Conservation (phyloP, 495 filamentous ascomycete genomes). For the Tetracladium marchalianum region DNA sequence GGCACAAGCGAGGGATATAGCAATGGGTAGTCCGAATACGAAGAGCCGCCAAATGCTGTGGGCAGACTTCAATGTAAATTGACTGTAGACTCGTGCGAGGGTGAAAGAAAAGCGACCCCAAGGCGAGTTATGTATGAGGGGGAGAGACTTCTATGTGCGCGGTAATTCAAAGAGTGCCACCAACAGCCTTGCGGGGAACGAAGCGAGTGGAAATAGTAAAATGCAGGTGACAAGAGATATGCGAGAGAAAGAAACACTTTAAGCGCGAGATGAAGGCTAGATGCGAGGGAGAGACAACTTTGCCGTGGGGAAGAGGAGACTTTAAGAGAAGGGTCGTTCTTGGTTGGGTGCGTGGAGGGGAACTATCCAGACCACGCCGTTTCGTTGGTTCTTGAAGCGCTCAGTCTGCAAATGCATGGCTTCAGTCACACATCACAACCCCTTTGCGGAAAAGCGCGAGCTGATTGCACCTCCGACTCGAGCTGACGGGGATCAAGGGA, state of each 20-base stretch:
- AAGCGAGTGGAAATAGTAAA: conserved; percentile 19
- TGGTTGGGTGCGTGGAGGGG: background rate
- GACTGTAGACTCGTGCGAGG: no score
- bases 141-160: no score
- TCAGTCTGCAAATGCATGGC: background rate
- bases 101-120: no score
- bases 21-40: no score
- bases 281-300: background rate
- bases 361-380: conserved; percentile 1
- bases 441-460: background rate
- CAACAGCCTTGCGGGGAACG: conserved; percentile 15
- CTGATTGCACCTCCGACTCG: background rate
- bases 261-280: conserved; percentile 15
- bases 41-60: no score
- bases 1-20: no score
- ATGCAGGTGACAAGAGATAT: conserved; percentile 23
- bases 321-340: no score
- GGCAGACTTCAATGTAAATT: no score
- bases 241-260: conserved; percentile 17
- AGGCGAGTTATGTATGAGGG: no score
- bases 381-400: conserved; percentile 4
- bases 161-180: conserved; percentile 1
- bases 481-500: background rate
- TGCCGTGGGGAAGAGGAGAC: no score
- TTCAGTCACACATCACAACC: background rate